Evolutionary conservation across 1,284 basidiomycete species (phyloP).

Genomic region (Cutaneotrichosporon sp.): DNA sequence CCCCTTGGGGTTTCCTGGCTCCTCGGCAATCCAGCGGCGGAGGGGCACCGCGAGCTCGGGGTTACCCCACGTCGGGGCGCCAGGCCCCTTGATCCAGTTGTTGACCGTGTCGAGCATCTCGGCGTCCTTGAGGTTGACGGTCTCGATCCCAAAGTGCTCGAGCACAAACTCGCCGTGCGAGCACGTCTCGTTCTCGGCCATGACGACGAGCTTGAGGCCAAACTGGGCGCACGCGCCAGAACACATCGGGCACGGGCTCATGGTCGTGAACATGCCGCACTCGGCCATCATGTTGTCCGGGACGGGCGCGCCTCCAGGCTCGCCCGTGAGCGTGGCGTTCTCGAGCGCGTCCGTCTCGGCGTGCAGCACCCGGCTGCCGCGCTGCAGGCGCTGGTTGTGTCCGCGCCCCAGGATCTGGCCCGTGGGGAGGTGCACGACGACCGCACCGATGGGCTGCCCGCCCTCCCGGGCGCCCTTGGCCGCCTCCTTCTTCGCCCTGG

Average conservation of each 20-base stretch:
- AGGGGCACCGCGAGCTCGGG: not conserved
- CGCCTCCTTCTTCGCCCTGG: slow-evolving; percentile 32
- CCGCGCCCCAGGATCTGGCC: slow-evolving; percentile 31
- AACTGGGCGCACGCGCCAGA: slow-evolving; percentile 3
- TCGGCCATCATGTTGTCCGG: slow-evolving; percentile 21
- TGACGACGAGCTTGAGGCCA: slow-evolving; percentile 3
- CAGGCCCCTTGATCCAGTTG: not conserved
- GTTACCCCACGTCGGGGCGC: not conserved
- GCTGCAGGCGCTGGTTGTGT: slow-evolving; percentile 37
- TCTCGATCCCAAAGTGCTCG: not conserved
- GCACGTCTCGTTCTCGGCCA: slow-evolving; percentile 5
- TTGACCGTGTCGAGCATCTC: not conserved
- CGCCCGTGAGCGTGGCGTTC: slow-evolving; percentile 29
- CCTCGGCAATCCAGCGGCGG: not conserved
- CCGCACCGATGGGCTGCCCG: slow-evolving; percentile 38
- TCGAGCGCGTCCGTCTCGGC: slow-evolving; percentile 38
- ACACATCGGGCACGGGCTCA: slow-evolving; percentile 35
- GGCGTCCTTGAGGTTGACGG: not conserved
- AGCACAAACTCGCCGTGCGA: not conserved
- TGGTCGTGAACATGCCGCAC: slow-evolving; percentile 36
- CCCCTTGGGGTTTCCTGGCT: not conserved
- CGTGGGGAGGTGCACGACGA: slow-evolving; percentile 37
- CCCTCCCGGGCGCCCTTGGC: slow-evolving; percentile 27
- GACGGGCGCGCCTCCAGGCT: slow-evolving; percentile 21
- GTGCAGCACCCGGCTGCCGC: slow-evolving; percentile 31